Evolutionary conservation across 1,284 basidiomycete species (phyloP).

Genomic region (Thelephora terrestris): DNA sequence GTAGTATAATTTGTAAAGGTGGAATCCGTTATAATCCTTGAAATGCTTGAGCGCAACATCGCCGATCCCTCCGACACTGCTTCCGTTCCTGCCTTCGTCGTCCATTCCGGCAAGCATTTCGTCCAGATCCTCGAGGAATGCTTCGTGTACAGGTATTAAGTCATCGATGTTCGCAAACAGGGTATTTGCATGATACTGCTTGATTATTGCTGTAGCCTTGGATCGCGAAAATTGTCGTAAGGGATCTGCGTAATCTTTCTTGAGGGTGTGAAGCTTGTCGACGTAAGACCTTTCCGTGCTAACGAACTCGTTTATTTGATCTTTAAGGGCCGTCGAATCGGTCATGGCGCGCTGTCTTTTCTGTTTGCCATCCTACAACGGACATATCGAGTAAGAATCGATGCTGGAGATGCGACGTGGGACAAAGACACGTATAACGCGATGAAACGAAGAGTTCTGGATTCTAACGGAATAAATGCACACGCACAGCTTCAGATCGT

Average conservation of each 20-base stretch:
- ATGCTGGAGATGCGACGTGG: too few species aligned
- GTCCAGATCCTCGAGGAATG: slow-evolving; percentile 81
- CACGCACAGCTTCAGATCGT: slow-evolving; percentile 33
- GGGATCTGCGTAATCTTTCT: slow-evolving; percentile 82
- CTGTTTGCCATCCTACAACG: slow-evolving; percentile 28
- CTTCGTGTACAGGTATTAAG: slow-evolving; percentile 79
- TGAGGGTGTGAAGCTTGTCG: slow-evolving; percentile 61
- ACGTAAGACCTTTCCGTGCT: slow-evolving; percentile 74
- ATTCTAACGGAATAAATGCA: slow-evolving; percentile 1
- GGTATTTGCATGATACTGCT: slow-evolving; percentile 83
- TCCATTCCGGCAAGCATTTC: slow-evolving; percentile 40
- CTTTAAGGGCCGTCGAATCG: slow-evolving; percentile 51
- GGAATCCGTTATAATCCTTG: slow-evolving; percentile 72
- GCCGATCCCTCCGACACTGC: slow-evolving; percentile 60
- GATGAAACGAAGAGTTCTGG: neutral
- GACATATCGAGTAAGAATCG: too few species aligned
- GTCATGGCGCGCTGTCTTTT: slow-evolving; percentile 49
- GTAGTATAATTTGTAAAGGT: slow-evolving; percentile 87
- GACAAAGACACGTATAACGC: neutral
- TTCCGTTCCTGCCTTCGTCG: slow-evolving; percentile 33
- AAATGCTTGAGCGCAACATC: slow-evolving; percentile 83
- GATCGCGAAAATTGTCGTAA: slow-evolving; percentile 76
- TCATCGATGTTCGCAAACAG: slow-evolving; percentile 92
- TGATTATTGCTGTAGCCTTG: slow-evolving; percentile 81
- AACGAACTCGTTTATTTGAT: slow-evolving; percentile 69